Conservation (phyloP, 306 rosid species). For the Vicia faba region DNA sequence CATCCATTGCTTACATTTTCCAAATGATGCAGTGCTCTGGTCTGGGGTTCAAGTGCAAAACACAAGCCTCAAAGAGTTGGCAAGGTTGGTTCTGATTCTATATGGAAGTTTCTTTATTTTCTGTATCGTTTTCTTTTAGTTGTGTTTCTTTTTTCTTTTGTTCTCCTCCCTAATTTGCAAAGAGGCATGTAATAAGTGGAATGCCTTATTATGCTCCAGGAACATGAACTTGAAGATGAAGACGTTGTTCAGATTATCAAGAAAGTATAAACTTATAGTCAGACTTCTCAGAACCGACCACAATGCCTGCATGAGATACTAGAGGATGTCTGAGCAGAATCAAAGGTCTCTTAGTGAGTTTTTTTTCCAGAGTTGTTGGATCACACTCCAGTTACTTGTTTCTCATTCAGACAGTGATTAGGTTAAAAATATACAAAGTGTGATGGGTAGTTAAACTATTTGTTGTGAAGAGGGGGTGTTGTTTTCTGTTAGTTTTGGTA, state of each 20-base stretch:
- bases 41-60: conserved; percentile 94
- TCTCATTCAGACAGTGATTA: conserved; percentile 25
- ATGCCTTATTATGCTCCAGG: conserved; percentile 50
- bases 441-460: conserved; percentile 41
- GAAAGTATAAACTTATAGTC: conserved; percentile 57
- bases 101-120: conserved; percentile 17
- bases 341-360: neutral
- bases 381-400: conserved; percentile 28
- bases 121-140: neutral
- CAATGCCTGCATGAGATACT: conserved; percentile 22
- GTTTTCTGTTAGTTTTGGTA: conserved; percentile 24
- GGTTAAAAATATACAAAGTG: conserved; percentile 33
- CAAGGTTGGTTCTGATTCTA: conserved; percentile 57
- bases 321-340: conserved; percentile 29
- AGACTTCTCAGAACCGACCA: conserved; percentile 3
- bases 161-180: conserved; percentile 10
- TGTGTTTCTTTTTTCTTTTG: conserved; percentile 3
- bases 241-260: conserved; percentile 97
- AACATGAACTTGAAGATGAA: conserved; percentile 93
- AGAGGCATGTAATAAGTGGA: conserved; percentile 27
- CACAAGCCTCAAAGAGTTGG: conserved; percentile 99
- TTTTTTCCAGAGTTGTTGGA: conserved; percentile 21
- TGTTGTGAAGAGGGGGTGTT: conserved; percentile 32
- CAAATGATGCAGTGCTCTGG: conserved; percentile 75
- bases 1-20: conserved; percentile 32